phyloP scores from a whole-genome alignment of 2,329 filamentous ascomycete species.

The Pseudohalonectria lignicola region DNA sequence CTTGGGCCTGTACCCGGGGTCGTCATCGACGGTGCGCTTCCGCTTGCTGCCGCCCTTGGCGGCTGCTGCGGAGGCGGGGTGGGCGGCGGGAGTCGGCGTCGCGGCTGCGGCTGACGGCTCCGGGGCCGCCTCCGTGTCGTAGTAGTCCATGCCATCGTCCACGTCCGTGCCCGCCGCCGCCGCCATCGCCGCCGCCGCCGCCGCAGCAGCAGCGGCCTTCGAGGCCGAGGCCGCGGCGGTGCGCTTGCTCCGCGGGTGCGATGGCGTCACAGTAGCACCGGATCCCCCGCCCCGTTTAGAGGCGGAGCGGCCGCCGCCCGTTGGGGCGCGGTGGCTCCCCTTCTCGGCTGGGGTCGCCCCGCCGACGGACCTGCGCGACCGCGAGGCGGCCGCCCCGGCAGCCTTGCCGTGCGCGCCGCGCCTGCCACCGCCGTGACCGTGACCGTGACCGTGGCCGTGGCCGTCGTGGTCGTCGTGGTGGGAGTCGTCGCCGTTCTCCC shows the following conservation, averaged over 20 bases:
- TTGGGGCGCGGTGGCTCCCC: neutral
- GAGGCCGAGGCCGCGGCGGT: neutral
- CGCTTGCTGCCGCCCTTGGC: constrained; percentile 32
- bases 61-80: constrained; percentile 13
- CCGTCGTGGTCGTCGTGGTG: constrained; percentile 7
- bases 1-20: constrained; percentile 48
- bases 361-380: constrained; percentile 7
- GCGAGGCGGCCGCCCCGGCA: constrained; percentile 15
- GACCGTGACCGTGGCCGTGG: constrained; percentile 2
- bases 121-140: constrained; percentile 10
- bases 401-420: constrained; percentile 21
- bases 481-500: constrained; percentile 24
- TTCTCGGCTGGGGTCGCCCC: constrained; percentile 1
- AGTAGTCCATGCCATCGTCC: constrained; percentile 12
- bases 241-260: neutral
- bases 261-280: too few species aligned
- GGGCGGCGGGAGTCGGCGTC: constrained; percentile 9
- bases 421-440: constrained; percentile 9
- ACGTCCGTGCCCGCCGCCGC: constrained; percentile 9
- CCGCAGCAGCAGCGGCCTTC: constrained; percentile 14
- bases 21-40: constrained; percentile 40
- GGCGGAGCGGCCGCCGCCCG: neutral
- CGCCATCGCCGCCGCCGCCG: constrained; percentile 14
- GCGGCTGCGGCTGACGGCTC: too few species aligned
- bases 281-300: too few species aligned